Base-by-base conservation (phyloP, 257 asterid genomes). In the Solanum lignicaule region DNA sequence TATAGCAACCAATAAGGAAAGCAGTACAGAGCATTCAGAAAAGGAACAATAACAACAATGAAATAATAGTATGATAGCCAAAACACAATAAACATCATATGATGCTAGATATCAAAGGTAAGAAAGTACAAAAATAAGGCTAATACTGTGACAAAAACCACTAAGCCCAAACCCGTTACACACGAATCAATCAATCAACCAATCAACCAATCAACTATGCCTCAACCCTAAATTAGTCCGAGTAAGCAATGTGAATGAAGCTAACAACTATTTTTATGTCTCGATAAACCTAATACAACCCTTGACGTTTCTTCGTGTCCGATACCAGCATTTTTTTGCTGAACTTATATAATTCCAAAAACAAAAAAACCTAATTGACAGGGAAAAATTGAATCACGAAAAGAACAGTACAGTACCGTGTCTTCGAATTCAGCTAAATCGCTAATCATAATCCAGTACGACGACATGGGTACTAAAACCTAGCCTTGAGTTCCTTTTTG, bases 401-500 rank as follows among this genome's bases (percentile, higher is more conserved):
- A 71, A 32, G 79, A 32, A 20, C 14, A 76, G 7, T 36, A 75
- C 2, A 4, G 31, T 89, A 92, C 94, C 93, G 91, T 90, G 87
- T 88, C 73, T 89, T 87, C 92, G 48, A 88, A 58, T 72, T 88
- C 91, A 38, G 87, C 92, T 55, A 89, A 90, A 76, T 86, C 91
- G 74, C 86, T 86, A 84, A 74, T 87, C 58, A 89, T 86, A 82
- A 48, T 66, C 91, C 91, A 88, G 87, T 90, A 71, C 79, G 87
- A 60, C 35, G 93, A 86, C 91, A 88, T 87, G 69, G 84, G 84
- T 62, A 25, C 76, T 83, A 5, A 84, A 87, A 71, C 52, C 58
- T 62, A 72, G 79, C 25, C 6, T 72, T 72, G 15, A 32, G 82
- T 68, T 66, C 32, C 38, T 8, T 76, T n/a, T 27, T 1, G 74